Conservation (phyloP, 257 asterid genomes). For the Solanum medicagineum region DNA sequence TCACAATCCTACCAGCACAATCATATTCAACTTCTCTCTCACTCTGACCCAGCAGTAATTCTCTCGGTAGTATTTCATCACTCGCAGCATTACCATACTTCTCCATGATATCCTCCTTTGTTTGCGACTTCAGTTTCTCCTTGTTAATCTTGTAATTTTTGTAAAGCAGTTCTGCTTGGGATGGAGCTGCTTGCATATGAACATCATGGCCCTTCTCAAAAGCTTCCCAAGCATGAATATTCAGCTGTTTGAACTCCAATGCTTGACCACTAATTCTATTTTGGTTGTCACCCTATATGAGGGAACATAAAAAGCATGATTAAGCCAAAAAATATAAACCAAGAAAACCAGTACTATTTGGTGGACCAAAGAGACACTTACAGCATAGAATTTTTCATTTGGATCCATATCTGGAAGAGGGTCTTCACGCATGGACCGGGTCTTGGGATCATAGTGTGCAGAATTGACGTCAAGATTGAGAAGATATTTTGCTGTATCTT, state of each 20-base stretch:
- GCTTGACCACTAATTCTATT: constrained; percentile 94
- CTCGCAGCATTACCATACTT: constrained; percentile 95
- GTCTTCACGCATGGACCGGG: constrained; percentile 98
- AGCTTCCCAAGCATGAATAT: constrained; percentile 96
- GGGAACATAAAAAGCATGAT: background rate
- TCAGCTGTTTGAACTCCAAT: constrained; percentile 91
- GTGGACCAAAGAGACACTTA: constrained; percentile 18
- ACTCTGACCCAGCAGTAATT: constrained; percentile 86
- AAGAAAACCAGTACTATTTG: background rate
- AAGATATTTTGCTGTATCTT: constrained; percentile 94
- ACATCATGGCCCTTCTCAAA: constrained; percentile 94
- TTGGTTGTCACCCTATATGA: constrained; percentile 69
- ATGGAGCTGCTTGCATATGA: constrained; percentile 99
- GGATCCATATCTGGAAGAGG: constrained; percentile 98
- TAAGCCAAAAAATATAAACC: background rate
- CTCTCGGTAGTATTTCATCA: constrained; percentile 73
- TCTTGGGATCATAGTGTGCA: constrained; percentile 91
- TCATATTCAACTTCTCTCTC: constrained; percentile 87
- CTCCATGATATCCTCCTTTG: constrained; percentile 75
- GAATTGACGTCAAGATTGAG: constrained; percentile 91
- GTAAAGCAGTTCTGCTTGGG: constrained; percentile 88
- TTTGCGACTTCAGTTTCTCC: constrained; percentile 70
- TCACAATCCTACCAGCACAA: constrained; percentile 87
- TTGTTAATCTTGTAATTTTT: constrained; percentile 68
- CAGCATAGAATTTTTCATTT: constrained; percentile 83